Evolutionary conservation across 495 filamentous ascomycete genomes (phyloP).

Genomic region (Neurospora sp.): DNA sequence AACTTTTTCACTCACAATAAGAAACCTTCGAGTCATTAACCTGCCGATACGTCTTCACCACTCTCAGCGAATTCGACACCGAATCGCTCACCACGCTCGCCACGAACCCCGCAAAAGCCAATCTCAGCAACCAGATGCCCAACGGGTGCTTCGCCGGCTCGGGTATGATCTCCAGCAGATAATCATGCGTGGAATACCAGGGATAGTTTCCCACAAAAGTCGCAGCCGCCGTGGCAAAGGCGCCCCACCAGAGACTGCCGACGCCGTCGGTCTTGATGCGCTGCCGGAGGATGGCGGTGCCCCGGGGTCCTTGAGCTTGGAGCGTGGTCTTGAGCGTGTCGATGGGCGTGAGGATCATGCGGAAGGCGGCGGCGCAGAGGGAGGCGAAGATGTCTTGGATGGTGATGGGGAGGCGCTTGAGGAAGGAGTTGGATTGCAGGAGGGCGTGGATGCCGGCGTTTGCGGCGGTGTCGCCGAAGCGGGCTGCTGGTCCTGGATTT

Average conservation of each 20-base stretch:
- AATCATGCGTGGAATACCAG: constrained; percentile 27
- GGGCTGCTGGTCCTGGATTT: constrained; percentile 18
- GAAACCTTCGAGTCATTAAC: constrained; percentile 24
- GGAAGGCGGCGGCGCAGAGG: constrained; percentile 21
- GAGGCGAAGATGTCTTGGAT: constrained; percentile 24
- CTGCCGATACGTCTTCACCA: constrained; percentile 26
- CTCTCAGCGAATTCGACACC: constrained; percentile 22
- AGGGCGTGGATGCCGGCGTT: constrained; percentile 27
- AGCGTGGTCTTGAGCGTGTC: constrained; percentile 28
- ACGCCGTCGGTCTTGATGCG: constrained; percentile 24
- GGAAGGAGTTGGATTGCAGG: constrained; percentile 21
- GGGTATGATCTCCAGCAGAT: constrained; percentile 10
- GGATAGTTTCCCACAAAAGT: constrained; percentile 27
- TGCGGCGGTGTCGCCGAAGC: constrained; percentile 28
- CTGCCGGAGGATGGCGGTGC: constrained; percentile 20
- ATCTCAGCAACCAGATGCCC: constrained; percentile 18
- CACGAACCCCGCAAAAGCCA: constrained; percentile 24
- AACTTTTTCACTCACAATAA: constrained; percentile 14
- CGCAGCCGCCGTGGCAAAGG: constrained; percentile 22
- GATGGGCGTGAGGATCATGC: constrained; percentile 25
- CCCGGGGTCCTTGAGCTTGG: constrained; percentile 19
- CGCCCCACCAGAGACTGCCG: constrained; percentile 26
- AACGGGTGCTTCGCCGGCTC: constrained; percentile 17
- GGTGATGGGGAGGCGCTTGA: constrained; percentile 19
- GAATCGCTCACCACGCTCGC: constrained; percentile 23